A percentile compares a stretch with the other conserved stretches of the same genome.
phyloP scores from a whole-genome alignment of 805 yeast species.

The Ogataea nitratoaversa region DNA sequence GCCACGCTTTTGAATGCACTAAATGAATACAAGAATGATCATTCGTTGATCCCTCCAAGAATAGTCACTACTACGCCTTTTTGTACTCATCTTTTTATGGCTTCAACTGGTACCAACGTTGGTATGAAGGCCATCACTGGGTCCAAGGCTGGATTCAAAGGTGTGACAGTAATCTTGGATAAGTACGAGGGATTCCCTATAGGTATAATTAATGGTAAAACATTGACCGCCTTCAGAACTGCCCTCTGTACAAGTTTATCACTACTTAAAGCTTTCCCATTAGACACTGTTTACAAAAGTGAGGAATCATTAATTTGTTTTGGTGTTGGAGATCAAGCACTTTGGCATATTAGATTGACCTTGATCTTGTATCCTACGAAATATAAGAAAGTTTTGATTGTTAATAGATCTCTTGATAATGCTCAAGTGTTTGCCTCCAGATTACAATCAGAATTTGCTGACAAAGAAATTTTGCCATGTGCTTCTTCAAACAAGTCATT shows the following conservation, averaged over 20 bases:
- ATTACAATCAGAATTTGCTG: slow-evolving; percentile 30
- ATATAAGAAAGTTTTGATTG: slow-evolving; percentile 39
- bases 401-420: slow-evolving; percentile 40
- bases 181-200: slow-evolving; percentile 44
- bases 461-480: slow-evolving; percentile 20
- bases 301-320: slow-evolving; percentile 34
- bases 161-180: slow-evolving; percentile 49
- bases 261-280: slow-evolving; percentile 33
- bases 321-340: slow-evolving; percentile 63
- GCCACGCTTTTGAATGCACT: slow-evolving; percentile 35
- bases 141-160: slow-evolving; percentile 55
- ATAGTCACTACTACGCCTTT: slow-evolving; percentile 40
- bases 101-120: slow-evolving; percentile 50
- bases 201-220: slow-evolving; percentile 55
- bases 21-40: slow-evolving; percentile 37
- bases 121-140: slow-evolving; percentile 62
- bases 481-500: slow-evolving; percentile 15
- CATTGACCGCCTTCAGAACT: slow-evolving; percentile 64
- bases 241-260: slow-evolving; percentile 54
- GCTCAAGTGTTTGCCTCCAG: slow-evolving; percentile 31
- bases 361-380: slow-evolving; percentile 35
- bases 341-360: slow-evolving; percentile 55
- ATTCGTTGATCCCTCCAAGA: slow-evolving; percentile 50
- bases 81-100: slow-evolving; percentile 58
- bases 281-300: slow-evolving; percentile 11